Evolutionary conservation across 345 rosid genomes (phyloP), one percentile per base, ranked within the genome.

Genomic region (Alliaria petiolata): DNA sequence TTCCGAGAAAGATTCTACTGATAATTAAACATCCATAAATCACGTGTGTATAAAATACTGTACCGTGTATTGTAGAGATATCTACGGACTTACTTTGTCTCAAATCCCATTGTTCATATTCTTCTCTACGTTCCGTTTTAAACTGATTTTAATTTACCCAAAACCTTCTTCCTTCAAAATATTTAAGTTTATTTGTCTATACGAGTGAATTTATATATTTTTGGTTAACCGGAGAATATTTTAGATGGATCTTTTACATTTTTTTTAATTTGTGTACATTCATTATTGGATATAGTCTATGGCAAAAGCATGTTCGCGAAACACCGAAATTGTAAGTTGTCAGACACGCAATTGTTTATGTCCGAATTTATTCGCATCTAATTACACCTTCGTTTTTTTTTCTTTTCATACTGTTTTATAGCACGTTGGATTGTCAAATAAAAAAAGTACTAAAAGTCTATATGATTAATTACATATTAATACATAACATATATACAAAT

Each of bases 291-390:
- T 43, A 46, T 34, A 69, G 22, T 44, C 26, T 13, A 30, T 47
- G 38, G 65, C 25, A 3, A 22, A 69, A 57, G 28, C 19, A 67
- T 49, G 39, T 59, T 47, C 42, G 60, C 28, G 60, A 69, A 62
- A 51, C 46, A 51, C 25, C 25, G 25, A 43, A 69, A 56, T 15
- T 55, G 19, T n/a, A 51, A 71, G 56, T 50, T 57, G 67, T 58
- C 67, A 65, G 30, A 59, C 62, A 67, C 60, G 72, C 42, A 59
- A 74, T 62, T 62, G 28, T 20, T 74, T 43, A 51, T 67, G 62
- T 59, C 62, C 78, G 73, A 66, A 74, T 58, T 50, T 74, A 74
- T 67, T 67, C 56, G 28, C 62, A 40, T 38, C 71, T 11, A 72
- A 26, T n/a, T n/a, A n/a, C 70, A 13, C 77, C 64, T 64, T 51